Conservation (phyloP, 164 flowering plant genomes). For the Liquidambar formosana region DNA sequence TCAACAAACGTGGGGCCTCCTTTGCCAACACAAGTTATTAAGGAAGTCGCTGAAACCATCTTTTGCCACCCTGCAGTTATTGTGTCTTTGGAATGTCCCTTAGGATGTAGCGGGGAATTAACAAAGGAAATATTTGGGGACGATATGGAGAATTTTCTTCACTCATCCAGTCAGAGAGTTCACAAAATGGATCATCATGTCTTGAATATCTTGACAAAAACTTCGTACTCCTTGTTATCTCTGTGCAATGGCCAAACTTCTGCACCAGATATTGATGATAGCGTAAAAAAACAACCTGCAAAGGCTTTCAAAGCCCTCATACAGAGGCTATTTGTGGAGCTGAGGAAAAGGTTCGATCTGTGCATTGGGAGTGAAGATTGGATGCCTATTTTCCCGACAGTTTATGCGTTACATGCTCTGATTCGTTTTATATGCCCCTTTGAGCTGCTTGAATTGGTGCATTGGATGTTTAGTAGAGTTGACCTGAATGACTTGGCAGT, state of each 20-base stretch:
- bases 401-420: constrained; percentile 40
- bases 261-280: constrained; percentile 16
- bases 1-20: constrained; percentile 15
- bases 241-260: constrained; percentile 15
- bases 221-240: constrained; percentile 40
- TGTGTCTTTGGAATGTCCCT: constrained; percentile 37
- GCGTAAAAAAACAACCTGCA: constrained; percentile 21
- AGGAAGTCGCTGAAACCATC: constrained; percentile 50
- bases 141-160: constrained; percentile 30
- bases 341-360: constrained; percentile 46
- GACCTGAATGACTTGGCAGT: constrained; percentile 19
- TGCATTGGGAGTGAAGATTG: constrained; percentile 34
- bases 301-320: constrained; percentile 40
- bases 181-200: constrained; percentile 43
- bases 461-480: constrained; percentile 54
- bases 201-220: constrained; percentile 40
- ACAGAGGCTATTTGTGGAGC: constrained; percentile 32
- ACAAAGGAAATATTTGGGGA: constrained; percentile 15
- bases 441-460: constrained; percentile 64
- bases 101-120: constrained; percentile 21
- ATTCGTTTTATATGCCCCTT: constrained; percentile 63
- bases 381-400: constrained; percentile 42
- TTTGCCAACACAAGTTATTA: constrained; percentile 20
- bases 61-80: constrained; percentile 64
- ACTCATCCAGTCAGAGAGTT: constrained; percentile 32